Base-by-base conservation (phyloP, 768 basidiomycete species). In the Pleurotus salmoneostramineus region DNA sequence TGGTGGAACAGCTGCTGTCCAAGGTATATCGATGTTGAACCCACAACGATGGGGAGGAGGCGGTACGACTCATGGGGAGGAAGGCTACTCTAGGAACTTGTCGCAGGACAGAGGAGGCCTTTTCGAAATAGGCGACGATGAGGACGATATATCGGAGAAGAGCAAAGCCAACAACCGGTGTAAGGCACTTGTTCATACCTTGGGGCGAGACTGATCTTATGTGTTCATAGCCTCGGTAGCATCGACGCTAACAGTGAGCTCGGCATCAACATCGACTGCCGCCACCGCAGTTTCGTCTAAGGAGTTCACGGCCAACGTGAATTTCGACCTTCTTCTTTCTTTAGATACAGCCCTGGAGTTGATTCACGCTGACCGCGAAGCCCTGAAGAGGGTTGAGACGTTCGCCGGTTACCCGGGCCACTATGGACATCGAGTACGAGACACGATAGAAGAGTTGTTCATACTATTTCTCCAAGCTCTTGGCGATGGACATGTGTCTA, bases 391-490 rank as follows among this genome's bases (percentile, higher is more conserved):
- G 10, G 87, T 93, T 2, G 94, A 99, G 67, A 93, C 88, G 2
- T 99, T 98, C 69, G 77, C 83, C 0, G 82, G 81, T 6, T 99
- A 97, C 68, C 93, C 95, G 0, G 92, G 93, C 0, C 81, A 84
- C 58, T 93, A 91, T 60, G 96, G 97, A 3, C 83, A 83, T 60
- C 86, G 91, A 3, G 95, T 99, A 1, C 77, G 87, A 33, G 95
- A 98, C 66, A 94, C 94, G 2, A 89, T 98, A 58, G 95, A 99
- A 71, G 96, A 98, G 71, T 73, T 93, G 3, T 98, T 98, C 59
- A 88, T 95, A 35, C 76, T 95, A 44, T 77, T 96, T 74, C 72
- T 98, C 34, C 84, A 87, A 32, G 84, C 87, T 0, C 71, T 97
- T 2, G 83, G 88, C 3, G 87, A 91, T 42, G 76, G 86, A 34